Conservation (phyloP, 2,329 filamentous ascomycete species). For the Claviceps sp. region DNA sequence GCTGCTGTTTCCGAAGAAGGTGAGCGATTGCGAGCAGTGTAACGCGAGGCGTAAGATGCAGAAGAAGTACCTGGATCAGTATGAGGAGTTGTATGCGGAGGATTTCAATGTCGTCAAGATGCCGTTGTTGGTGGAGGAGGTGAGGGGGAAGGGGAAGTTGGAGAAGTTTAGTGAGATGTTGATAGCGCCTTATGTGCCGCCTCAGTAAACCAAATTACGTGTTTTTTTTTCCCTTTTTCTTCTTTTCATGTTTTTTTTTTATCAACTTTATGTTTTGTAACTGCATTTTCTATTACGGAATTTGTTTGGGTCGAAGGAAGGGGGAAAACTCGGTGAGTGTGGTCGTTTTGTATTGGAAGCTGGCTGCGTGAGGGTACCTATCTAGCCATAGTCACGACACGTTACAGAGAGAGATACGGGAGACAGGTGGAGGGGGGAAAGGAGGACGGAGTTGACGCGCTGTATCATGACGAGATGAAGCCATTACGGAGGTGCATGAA, state of each 20-base stretch:
- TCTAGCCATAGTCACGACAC: too few relatives aligned
- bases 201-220: constrained; percentile 20
- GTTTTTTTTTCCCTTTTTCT: background rate
- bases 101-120: constrained; percentile 95
- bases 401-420: too few relatives aligned
- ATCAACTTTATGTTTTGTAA: background rate
- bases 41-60: constrained; percentile 95
- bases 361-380: too few relatives aligned
- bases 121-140: constrained; percentile 90
- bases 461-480: too few relatives aligned
- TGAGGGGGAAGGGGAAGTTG: constrained; percentile 85
- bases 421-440: too few relatives aligned
- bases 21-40: constrained; percentile 85
- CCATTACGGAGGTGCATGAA: too few relatives aligned
- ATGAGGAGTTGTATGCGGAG: constrained; percentile 95
- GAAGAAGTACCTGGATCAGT: constrained; percentile 97
- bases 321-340: too few relatives aligned
- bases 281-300: too few relatives aligned
- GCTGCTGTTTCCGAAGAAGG: constrained; percentile 78
- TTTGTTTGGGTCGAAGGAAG: too few relatives aligned
- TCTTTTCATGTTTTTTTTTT: background rate
- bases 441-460: too few relatives aligned
- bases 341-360: too few relatives aligned
- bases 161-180: constrained; percentile 85
- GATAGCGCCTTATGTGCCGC: constrained; percentile 60